Conservation (phyloP, 2,329 filamentous ascomycete genomes). For the Cordyceps militaris region DNA sequence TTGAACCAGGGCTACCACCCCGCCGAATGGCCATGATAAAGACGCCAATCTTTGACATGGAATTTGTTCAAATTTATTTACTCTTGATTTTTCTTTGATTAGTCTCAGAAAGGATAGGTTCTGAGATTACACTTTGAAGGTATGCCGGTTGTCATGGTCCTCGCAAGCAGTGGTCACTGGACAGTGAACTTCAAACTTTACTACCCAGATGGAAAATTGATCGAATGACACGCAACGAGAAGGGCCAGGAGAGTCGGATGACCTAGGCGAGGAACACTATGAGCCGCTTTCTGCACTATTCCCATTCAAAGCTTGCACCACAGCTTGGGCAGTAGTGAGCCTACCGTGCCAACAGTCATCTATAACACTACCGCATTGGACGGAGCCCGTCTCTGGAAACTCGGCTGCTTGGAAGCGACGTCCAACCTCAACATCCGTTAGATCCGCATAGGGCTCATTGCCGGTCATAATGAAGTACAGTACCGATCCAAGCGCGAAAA, state of each 20-base stretch:
- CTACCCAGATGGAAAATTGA: background rate
- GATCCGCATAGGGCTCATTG: slow-evolving; percentile 23
- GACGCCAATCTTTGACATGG: no score
- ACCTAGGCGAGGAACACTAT: background rate
- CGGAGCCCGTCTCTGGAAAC: background rate
- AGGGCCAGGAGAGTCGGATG: background rate
- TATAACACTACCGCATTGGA: background rate
- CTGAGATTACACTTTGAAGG: no score
- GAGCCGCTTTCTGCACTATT: background rate
- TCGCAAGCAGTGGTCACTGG: no score
- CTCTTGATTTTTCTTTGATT: no score
- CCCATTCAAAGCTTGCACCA: background rate
- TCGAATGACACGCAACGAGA: background rate
- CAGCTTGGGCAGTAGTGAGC: background rate
- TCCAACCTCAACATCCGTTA: slow-evolving; percentile 24
- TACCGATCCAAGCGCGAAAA: slow-evolving; percentile 29
- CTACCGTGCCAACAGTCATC: slow-evolving; percentile 1
- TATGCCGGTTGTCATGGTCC: no score
- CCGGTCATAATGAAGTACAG: slow-evolving; percentile 29
- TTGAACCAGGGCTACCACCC: no score
- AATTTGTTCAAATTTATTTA: no score
- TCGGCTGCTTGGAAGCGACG: background rate
- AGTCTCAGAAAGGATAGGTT: no score
- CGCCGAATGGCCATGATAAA: no score
- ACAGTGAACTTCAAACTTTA: background rate